Evolutionary conservation across 2,329 filamentous ascomycete genomes (phyloP), one percentile per base, ranked within the genome.

Genomic region (Fusarium vanettenii): DNA sequence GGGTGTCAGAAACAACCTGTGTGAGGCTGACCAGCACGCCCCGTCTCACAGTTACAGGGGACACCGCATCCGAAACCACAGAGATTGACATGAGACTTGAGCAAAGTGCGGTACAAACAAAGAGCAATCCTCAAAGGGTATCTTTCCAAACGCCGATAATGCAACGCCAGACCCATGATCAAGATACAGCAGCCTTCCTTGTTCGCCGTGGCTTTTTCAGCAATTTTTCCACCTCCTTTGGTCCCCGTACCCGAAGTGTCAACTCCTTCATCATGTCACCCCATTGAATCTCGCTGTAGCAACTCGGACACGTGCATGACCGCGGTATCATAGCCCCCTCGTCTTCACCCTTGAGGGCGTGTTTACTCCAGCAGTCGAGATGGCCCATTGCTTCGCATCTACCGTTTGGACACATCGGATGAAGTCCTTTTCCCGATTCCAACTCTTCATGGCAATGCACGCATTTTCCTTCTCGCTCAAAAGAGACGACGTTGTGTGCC

Each of bases 221-320:
- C 29, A 98, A 78, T 74, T 91, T 91, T 45, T 91, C 89, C 1
- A 95, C 85, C 74, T 95, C 92, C 67, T 93, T 92, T 64, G 88
- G 83, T 1, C 93, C 95, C 27, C 94, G 89, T 39, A 90, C 86
- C 35, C 96, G 89, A 59, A 98, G 84, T 60, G 89, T 97, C 76
- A 97, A 83, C 80, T 97, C 95, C 80, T 92, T 95, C 85, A 97
- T 93, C 84, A 98, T 90, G 57, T 93, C 89, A 0, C 87, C 86
- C 96, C 96, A 98, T 60, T 86, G 81, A 2, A 95, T 84, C 6
- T 86, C 82, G 0, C 86, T 85, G 1, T 87, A 83, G 79, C 96
- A 98, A 22, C 84, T 84, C 0, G 94, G 94, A 83, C 96, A 98
- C 3, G 78, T 82, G 3, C 95, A 95, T 37, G 86, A 80, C 2